Percentiles rank a stretch among this genome's conserved stretches.
Conservation (phyloP, 108 stramenopile genomes). For the Cyclostephanos invisitatus region DNA sequence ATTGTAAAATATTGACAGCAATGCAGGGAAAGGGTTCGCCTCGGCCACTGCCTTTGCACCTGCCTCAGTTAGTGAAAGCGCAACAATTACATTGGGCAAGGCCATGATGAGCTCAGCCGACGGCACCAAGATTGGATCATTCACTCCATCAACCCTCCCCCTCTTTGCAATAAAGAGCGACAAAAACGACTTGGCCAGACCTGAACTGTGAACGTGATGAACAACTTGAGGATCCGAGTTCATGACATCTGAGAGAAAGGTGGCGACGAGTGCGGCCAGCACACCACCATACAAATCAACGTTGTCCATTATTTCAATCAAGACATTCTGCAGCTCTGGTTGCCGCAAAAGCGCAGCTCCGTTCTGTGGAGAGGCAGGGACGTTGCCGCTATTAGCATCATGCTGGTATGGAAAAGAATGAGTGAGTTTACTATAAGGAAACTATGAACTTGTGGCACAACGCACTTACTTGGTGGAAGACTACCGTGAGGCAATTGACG, state of each 20-base stretch:
- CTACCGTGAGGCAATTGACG: conserved; percentile 82
- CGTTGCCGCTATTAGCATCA: conserved; percentile 46
- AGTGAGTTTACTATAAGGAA: background rate
- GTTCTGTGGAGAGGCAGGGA: conserved; percentile 30
- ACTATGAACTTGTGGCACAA: background rate
- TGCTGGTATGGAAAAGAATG: background rate
- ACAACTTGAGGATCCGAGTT: conserved; percentile 88
- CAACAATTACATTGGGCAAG: conserved; percentile 85
- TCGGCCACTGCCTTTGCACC: conserved; percentile 74
- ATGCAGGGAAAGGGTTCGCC: conserved; percentile 83
- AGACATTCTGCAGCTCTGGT: conserved; percentile 56
- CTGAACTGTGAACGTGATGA: conserved; percentile 75
- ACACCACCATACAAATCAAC: conserved; percentile 73
- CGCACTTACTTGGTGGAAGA: conserved; percentile 63
- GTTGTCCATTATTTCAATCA: conserved; percentile 72
- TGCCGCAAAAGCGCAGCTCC: conserved; percentile 67
- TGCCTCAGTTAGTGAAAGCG: conserved; percentile 86
- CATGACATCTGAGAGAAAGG: conserved; percentile 85
- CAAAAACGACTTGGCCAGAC: conserved; percentile 77
- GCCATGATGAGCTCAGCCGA: conserved; percentile 89
- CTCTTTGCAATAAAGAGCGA: conserved; percentile 52
- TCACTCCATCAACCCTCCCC: conserved; percentile 21
- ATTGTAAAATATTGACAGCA: conserved; percentile 74
- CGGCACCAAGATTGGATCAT: conserved; percentile 61
- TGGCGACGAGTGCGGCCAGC: conserved; percentile 66